Percentiles rank a stretch among this genome's conserved stretches.
phyloP scores from a whole-genome alignment of 495 filamentous ascomycete genomes.

The Aspergillus affinis region DNA sequence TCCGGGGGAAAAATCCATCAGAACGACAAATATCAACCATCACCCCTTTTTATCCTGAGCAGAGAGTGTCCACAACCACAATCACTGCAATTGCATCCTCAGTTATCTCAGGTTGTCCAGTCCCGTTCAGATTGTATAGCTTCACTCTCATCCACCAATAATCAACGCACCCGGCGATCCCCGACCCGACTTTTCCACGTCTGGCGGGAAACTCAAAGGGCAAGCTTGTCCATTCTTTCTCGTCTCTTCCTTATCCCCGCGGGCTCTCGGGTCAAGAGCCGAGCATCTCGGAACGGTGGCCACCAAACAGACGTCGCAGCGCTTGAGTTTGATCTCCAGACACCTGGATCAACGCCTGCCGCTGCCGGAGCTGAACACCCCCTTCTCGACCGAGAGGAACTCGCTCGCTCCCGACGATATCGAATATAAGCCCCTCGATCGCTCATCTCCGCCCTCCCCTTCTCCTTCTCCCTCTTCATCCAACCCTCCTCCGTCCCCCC shows the following conservation, averaged over 20 bases:
- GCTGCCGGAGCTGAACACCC: slow-evolving; percentile 62
- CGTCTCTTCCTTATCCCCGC: slow-evolving; percentile 30
- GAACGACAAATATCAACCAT: neutral
- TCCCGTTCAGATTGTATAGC: no score
- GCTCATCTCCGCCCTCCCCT: slow-evolving; percentile 30
- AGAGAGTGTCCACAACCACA: neutral
- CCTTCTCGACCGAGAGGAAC: slow-evolving; percentile 64
- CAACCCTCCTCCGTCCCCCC: slow-evolving; percentile 6
- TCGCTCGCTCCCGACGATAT: slow-evolving; percentile 55
- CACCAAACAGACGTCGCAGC: slow-evolving; percentile 58
- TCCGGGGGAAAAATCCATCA: neutral
- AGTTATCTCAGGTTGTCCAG: no score
- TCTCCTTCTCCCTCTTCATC: slow-evolving; percentile 12
- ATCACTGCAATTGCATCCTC: no score
- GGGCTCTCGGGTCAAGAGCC: slow-evolving; percentile 34
- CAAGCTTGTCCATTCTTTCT: neutral
- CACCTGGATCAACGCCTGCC: slow-evolving; percentile 67
- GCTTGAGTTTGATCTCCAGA: slow-evolving; percentile 77
- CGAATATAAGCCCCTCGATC: slow-evolving; percentile 53
- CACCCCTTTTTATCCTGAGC: slow-evolving; percentile 1
- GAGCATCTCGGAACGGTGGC: slow-evolving; percentile 52
- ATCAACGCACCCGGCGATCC: slow-evolving; percentile 30
- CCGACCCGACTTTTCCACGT: slow-evolving; percentile 21
- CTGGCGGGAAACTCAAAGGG: neutral
- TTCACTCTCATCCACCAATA: slow-evolving; percentile 9